A percentile compares a stretch with the other conserved stretches of the same genome.
Conservation (phyloP, 2,329 filamentous ascomycete species). For the Didymella lethalis region DNA sequence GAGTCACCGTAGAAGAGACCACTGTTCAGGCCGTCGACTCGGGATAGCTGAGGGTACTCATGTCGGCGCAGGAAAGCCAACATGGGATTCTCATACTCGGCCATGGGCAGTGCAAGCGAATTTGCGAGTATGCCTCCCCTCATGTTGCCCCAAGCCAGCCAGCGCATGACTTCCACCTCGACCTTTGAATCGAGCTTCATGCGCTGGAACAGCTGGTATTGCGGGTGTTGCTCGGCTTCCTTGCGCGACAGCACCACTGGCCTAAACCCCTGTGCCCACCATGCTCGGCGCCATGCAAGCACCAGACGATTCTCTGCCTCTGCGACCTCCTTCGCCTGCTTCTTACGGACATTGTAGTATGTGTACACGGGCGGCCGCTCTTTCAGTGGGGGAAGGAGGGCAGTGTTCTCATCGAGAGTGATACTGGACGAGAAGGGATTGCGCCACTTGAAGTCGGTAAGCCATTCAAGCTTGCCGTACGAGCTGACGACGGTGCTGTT, state of each 20-base stretch:
- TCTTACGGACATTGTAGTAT: conserved; percentile 78
- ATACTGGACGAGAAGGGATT: conserved; percentile 86
- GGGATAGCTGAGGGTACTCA: conserved; percentile 75
- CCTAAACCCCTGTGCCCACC: conserved; percentile 93
- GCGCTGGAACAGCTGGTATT: conserved; percentile 74
- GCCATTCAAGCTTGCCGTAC: conserved; percentile 79
- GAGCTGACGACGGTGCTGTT: conserved; percentile 71
- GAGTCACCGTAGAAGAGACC: conserved; percentile 77
- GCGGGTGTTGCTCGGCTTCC: conserved; percentile 83
- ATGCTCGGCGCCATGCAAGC: conserved; percentile 87
- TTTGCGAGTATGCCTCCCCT: conserved; percentile 81
- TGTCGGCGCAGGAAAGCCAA: conserved; percentile 77
- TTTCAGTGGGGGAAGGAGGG: conserved; percentile 79
- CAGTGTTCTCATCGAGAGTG: conserved; percentile 80
- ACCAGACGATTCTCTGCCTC: conserved; percentile 81
- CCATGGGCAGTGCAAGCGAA: conserved; percentile 86
- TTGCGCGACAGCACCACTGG: conserved; percentile 80
- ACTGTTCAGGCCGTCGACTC: conserved; percentile 74
- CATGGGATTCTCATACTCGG: conserved; percentile 72
- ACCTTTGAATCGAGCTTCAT: conserved; percentile 46
- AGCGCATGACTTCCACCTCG: conserved; percentile 74
- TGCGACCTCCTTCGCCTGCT: conserved; percentile 69
- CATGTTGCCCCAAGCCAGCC: conserved; percentile 94
- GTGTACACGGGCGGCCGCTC: conserved; percentile 82
- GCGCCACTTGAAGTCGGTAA: conserved; percentile 88